Base-by-base conservation (phyloP, 305 asterid genomes). In the Fraxinus albicans region DNA sequence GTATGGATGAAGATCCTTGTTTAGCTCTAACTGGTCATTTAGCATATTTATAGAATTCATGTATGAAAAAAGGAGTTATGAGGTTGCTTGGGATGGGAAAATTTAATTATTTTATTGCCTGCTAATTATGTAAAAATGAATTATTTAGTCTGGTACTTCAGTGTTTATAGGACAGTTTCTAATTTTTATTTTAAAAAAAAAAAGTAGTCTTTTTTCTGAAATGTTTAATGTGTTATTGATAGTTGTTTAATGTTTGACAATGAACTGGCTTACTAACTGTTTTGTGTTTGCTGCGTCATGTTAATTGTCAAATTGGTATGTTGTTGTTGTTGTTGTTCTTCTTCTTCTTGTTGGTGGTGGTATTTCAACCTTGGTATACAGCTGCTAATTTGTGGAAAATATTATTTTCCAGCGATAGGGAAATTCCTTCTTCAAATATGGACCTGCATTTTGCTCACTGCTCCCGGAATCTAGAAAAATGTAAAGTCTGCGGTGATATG, bases 401-500 rank as follows among this genome's bases (percentile, higher is more conserved):
- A 31, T 69, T 69, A 29, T 19, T 87, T 84, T 89, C 33, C 97
- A 97, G 99, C 86, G 97, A 90, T 91, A 91, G 99, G 85, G 95
- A 90, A 33, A 91, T 97, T 77, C 99, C 95, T 75, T 90, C 95
- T 76, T 82, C 91, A 89, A 97, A 95, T 81, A 79, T 95, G 73
- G 95, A 97, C 89, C 90, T 97, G 92, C 99, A 97, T 89, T 93
- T 88, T 85, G 97, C 89, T 76, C 97, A 95, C 90, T 97, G 99
- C 91, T 93, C 94, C 76, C 97, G 99, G 86, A 97, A 97, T 90
- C 92, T 97, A 83, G 98, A 92, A 88, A 97, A 92, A 87, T 97
- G 99, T 91, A 91, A 94, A 93, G 90, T 91, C 77, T 97, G 99
- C 81, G 95, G 96, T 63, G 99, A 97, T 86, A 94, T 97, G 99